Evolutionary conservation across 2,329 filamentous ascomycete genomes (phyloP).

Genomic region (Metarhizium guizhouense): DNA sequence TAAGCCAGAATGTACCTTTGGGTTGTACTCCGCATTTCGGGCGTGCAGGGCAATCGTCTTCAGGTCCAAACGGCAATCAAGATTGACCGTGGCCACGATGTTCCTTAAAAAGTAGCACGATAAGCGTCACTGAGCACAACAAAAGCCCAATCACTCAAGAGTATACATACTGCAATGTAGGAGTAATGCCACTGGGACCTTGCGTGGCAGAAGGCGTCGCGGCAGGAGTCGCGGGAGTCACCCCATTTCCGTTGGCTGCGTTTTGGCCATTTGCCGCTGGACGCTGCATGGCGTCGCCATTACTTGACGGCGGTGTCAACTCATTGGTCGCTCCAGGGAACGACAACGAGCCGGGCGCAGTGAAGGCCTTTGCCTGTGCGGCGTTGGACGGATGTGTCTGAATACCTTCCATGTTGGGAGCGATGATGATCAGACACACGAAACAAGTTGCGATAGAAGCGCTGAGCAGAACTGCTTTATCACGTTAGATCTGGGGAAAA

Average conservation of each 20-base stretch:
- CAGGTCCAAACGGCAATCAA: slow-evolving; percentile 92
- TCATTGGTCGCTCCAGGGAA: slow-evolving; percentile 81
- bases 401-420: slow-evolving; percentile 68
- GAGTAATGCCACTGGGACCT: slow-evolving; percentile 81
- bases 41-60: slow-evolving; percentile 99
- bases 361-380: slow-evolving; percentile 91
- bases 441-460: slow-evolving; percentile 2
- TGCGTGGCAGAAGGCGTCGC: slow-evolving; percentile 79
- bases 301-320: slow-evolving; percentile 69
- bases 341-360: slow-evolving; percentile 82
- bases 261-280: slow-evolving; percentile 38
- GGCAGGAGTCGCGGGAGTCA: slow-evolving; percentile 83
- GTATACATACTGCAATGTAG: slow-evolving; percentile 88
- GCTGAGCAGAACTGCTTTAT: slow-evolving; percentile 25
- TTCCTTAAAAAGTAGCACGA: slow-evolving; percentile 58
- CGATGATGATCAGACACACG: slow-evolving; percentile 12
- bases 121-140: slow-evolving; percentile 41
- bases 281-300: slow-evolving; percentile 44
- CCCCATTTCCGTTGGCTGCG: slow-evolving; percentile 61
- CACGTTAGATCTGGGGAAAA: slow-evolving; percentile 4
- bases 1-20: slow-evolving; percentile 60
- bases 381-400: slow-evolving; percentile 88
- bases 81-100: slow-evolving; percentile 97
- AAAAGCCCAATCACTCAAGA: slow-evolving; percentile 26
- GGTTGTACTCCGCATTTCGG: slow-evolving; percentile 97